These are phyloP conservation scores for Leccinum pseudoinsigne DNA, from an alignment of 1,284 basidiomycete genomes.

Conservation along the genomic window DNA sequence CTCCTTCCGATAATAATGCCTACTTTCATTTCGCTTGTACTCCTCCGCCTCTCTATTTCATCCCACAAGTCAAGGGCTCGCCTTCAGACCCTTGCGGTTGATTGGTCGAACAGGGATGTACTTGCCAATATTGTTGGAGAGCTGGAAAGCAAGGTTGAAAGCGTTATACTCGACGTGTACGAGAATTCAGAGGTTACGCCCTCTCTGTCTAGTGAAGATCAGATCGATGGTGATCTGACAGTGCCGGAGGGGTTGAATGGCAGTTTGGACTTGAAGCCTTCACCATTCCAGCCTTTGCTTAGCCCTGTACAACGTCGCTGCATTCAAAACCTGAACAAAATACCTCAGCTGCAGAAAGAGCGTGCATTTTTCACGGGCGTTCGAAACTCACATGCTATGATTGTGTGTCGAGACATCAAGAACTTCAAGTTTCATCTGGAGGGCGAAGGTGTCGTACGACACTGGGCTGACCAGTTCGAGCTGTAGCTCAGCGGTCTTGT, in stretches of 20 bases:
- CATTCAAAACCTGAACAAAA: slow-evolving; percentile 54
- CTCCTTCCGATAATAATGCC: slow-evolving; percentile 68
- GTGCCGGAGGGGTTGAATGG: slow-evolving; percentile 9
- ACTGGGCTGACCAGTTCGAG: slow-evolving; percentile 71
- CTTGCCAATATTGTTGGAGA: slow-evolving; percentile 55
- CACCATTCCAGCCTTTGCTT: slow-evolving; percentile 46
- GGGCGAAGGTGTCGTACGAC: slow-evolving; percentile 63
- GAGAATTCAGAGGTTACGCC: slow-evolving; percentile 19
- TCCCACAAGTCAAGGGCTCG: slow-evolving; percentile 57
- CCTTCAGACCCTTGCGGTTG: slow-evolving; percentile 58
- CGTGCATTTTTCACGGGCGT: slow-evolving; percentile 58
- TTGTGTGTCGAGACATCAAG: slow-evolving; percentile 65
- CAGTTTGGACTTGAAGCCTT: slow-evolving; percentile 14
- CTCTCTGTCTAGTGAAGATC: slow-evolving; percentile 1
- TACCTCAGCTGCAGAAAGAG: slow-evolving; percentile 69
- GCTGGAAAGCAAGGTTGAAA: slow-evolving; percentile 60
- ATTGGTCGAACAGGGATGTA: slow-evolving; percentile 39
- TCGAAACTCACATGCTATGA: slow-evolving; percentile 65
- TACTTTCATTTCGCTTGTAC: slow-evolving; percentile 47
- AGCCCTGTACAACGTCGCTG: slow-evolving; percentile 54
- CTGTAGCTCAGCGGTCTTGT: slow-evolving; percentile 23
- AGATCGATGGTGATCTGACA: neutral
- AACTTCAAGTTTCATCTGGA: slow-evolving; percentile 53
- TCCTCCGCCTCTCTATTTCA: slow-evolving; percentile 54
- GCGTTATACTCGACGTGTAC: slow-evolving; percentile 41